phyloP scores from a whole-genome alignment of 345 rosid species.

The rapeseed (Brassica napus) region Da-Ae NC_063450.1:506501-507000 shows the following conservation, averaged over 20 bases:
- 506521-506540: slow-evolving; percentile 85
- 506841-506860: slow-evolving; percentile 74
- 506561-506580: slow-evolving; percentile 97
- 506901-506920: slow-evolving; percentile 75
- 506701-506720: slow-evolving; percentile 70
- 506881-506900: slow-evolving; percentile 93
- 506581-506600: slow-evolving; percentile 95
- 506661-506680: slow-evolving; percentile 80
- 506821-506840: slow-evolving; percentile 69
- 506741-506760: slow-evolving; percentile 50
- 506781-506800: slow-evolving; percentile 64
- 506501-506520: neutral
- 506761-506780: slow-evolving; percentile 47
- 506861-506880: slow-evolving; percentile 77
- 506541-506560: slow-evolving; percentile 95
- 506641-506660: slow-evolving; percentile 66
- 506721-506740: slow-evolving; percentile 81
- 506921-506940: slow-evolving; percentile 72
- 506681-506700: slow-evolving; percentile 88
- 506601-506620: slow-evolving; percentile 93
- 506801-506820: slow-evolving; percentile 66
- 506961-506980: slow-evolving; percentile 88
- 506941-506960: slow-evolving; percentile 73
- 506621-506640: slow-evolving; percentile 93
- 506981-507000: slow-evolving; percentile 73